phyloP scores from a whole-genome alignment of 129 eudicot genomes.

The Artemisia argyi region DNA sequence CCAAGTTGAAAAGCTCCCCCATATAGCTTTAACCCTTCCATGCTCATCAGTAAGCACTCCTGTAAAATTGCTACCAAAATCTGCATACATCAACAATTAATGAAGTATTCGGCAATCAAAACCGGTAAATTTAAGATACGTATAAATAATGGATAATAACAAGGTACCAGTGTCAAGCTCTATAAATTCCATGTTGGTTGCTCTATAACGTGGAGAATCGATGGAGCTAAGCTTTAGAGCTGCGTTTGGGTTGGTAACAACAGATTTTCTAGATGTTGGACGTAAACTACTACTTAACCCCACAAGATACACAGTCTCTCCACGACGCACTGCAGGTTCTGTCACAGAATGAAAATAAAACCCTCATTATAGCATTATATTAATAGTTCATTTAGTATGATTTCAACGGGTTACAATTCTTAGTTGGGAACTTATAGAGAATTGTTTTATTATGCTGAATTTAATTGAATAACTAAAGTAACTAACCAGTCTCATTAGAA shows the following conservation, averaged over 20 bases:
- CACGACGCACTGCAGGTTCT: slow-evolving; percentile 88
- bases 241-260: slow-evolving; percentile 86
- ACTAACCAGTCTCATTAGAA: no score
- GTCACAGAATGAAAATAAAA: slow-evolving; percentile 1
- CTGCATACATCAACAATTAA: background rate
- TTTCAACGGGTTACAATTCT: no score
- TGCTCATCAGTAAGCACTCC: slow-evolving; percentile 82
- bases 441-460: no score
- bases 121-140: background rate
- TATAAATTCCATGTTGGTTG: slow-evolving; percentile 94
- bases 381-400: no score
- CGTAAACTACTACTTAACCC: slow-evolving; percentile 91
- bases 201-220: slow-evolving; percentile 91
- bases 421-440: no score
- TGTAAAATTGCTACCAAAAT: slow-evolving; percentile 40
- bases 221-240: slow-evolving; percentile 74
- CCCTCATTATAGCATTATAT: no score
- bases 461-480: no score
- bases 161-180: slow-evolving; percentile 80
- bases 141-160: no score
- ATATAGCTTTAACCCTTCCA: slow-evolving; percentile 89
- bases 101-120: background rate
- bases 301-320: slow-evolving; percentile 88
- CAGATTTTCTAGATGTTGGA: slow-evolving; percentile 90
- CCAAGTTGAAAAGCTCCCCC: slow-evolving; percentile 87